A percentile compares a stretch with the other conserved stretches of the same genome.
Evolutionary conservation across 2,329 filamentous ascomycete genomes (phyloP).

Genomic region (Dactylellina parvicollis): DNA sequence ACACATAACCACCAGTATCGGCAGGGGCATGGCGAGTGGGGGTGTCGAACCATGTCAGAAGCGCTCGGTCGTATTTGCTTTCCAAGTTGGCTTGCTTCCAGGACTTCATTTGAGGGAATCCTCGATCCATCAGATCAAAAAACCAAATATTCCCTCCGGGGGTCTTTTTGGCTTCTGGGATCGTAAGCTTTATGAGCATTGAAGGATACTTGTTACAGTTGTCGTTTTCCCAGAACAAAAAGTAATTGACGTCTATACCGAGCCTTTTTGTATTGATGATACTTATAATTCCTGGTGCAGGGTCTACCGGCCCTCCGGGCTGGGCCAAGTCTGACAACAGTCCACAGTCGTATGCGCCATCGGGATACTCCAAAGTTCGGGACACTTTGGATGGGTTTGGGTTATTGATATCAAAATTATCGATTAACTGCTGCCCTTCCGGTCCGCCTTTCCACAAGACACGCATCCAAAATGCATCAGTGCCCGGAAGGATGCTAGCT

Average conservation of each 20-base stretch:
- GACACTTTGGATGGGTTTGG: conserved; percentile 16
- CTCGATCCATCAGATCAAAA: conserved; percentile 13
- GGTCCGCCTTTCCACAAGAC: conserved; percentile 33
- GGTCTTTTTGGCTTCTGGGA: neutral
- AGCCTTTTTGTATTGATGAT: neutral
- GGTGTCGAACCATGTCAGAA: neutral
- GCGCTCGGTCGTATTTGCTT: neutral
- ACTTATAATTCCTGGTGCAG: conserved; percentile 17
- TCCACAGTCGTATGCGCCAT: conserved; percentile 1
- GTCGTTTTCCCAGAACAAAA: conserved; percentile 16
- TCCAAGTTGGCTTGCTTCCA: conserved; percentile 17
- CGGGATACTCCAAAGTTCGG: neutral
- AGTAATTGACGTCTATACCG: neutral
- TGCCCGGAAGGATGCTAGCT: neutral
- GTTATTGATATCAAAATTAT: neutral
- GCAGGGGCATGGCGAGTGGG: neutral
- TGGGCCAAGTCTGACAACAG: neutral
- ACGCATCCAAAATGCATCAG: conserved; percentile 28
- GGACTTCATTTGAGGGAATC: neutral
- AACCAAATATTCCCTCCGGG: neutral
- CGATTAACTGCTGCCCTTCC: neutral
- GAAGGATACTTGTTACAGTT: neutral
- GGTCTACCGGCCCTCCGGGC: neutral
- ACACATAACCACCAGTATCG: neutral
- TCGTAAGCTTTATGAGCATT: conserved; percentile 7